phyloP scores from a whole-genome alignment of 176 grass and related monocot genomes.

The Carex myosuroides region DNA sequence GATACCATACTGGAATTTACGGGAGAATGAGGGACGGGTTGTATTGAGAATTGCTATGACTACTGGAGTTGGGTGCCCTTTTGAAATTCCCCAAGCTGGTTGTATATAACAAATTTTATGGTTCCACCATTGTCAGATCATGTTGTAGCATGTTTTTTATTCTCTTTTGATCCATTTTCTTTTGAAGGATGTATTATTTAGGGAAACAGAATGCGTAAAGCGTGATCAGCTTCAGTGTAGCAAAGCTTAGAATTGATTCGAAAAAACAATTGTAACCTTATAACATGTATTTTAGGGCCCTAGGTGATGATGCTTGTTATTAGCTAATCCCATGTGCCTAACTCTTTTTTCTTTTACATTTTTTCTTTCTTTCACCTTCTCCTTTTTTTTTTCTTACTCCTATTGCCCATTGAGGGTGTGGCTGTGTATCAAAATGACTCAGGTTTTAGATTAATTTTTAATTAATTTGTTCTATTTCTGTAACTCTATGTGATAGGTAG shows the following conservation, averaged over 20 bases:
- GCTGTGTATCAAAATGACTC: background rate
- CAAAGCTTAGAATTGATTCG: constrained; percentile 23
- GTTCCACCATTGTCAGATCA: constrained; percentile 2
- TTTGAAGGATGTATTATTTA: constrained; percentile 18
- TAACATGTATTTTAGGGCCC: constrained; percentile 21
- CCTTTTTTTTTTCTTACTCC: background rate
- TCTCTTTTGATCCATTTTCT: constrained; percentile 18
- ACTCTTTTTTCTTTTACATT: background rate
- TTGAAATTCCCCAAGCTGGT: background rate
- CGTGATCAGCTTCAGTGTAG: constrained; percentile 18
- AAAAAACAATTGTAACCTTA: constrained; percentile 15
- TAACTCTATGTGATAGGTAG: background rate
- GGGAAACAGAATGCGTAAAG: constrained; percentile 19
- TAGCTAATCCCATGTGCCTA: background rate
- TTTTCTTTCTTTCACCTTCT: too few species aligned
- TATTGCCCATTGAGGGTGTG: background rate
- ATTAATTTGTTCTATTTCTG: background rate
- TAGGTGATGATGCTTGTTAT: constrained; percentile 14
- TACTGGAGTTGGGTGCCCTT: background rate
- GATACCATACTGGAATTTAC: constrained; percentile 13
- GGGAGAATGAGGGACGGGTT: background rate
- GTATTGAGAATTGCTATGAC: background rate
- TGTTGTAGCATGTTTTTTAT: constrained; percentile 25
- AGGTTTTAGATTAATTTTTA: constrained; percentile 11
- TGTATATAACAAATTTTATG: constrained; percentile 17